phyloP scores from a whole-genome alignment of 2,329 filamentous ascomycete species.

The Karstenula rhodostoma region DNA sequence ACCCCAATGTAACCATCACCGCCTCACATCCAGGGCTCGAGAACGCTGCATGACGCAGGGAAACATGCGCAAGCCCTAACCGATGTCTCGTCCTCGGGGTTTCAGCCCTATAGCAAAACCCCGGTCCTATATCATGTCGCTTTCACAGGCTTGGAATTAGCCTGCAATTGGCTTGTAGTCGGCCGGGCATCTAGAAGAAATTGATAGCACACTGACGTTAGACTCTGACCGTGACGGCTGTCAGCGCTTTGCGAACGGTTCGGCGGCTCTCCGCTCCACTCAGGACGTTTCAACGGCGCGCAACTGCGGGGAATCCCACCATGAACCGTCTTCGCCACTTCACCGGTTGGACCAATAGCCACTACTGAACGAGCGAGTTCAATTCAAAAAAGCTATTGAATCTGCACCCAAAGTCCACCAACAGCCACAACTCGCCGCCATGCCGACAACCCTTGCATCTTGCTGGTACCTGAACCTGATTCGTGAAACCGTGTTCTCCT shows the following conservation, averaged over 20 bases:
- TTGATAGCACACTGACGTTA: conserved; percentile 28
- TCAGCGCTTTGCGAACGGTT: conserved; percentile 30
- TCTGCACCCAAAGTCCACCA: conserved; percentile 14
- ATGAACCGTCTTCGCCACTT: conserved; percentile 27
- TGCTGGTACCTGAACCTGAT: conserved; percentile 25
- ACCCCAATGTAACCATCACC: conserved; percentile 1
- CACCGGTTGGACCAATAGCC: conserved; percentile 5
- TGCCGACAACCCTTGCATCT: conserved; percentile 23
- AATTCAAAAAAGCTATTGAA: conserved; percentile 6
- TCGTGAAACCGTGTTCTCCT: conserved; percentile 21
- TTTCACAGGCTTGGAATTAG: conserved; percentile 19
- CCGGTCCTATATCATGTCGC: conserved; percentile 35
- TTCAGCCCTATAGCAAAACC: conserved; percentile 25
- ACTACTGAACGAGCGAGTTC: conserved; percentile 23
- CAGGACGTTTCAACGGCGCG: conserved; percentile 34
- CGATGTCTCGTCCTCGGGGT: neutral
- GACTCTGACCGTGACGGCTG: conserved; percentile 24
- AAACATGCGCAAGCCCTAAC: conserved; percentile 4
- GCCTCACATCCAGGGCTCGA: neutral
- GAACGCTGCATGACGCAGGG: conserved; percentile 8
- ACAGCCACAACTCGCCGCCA: conserved; percentile 19
- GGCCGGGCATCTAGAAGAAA: conserved; percentile 14
- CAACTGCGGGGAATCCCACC: neutral
- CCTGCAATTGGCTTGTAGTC: conserved; percentile 24
- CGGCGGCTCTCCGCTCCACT: conserved; percentile 25